Evolutionary conservation across 139 green algal species (phyloP), one percentile per base, ranked within the genome.

Genomic region (Chlamydomonas sphaeroides): DNA sequence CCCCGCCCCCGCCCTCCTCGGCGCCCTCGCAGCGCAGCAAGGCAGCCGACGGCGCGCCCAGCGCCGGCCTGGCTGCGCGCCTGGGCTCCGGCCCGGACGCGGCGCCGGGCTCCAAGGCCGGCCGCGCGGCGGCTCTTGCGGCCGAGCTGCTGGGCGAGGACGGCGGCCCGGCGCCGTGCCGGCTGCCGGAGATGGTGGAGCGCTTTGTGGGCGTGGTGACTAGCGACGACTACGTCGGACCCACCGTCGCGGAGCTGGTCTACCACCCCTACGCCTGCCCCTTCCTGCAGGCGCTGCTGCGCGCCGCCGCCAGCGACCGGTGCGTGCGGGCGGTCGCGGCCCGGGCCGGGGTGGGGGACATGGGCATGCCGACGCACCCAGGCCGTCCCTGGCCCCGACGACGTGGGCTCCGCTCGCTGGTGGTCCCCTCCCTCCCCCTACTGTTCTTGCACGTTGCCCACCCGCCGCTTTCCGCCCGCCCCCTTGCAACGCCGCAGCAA

Each of bases 231-330:
- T 91, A 86, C 48, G 85, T 78, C 0, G 82, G 71, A 0, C 61
- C 61, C 5, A 42, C 82, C 25, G 80, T 94, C 76, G 36, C 30
- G 25, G 82, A 89, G 63, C 74, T 97, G 76, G 81, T 85, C 35
- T 85, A 74, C 20, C 86, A 92, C 83, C 51, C 66, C 5, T 93
- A 93, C 79, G 86, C 78, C 35, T 82, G 89, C 15, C 91, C 93
- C 28, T 93, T 92, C 48, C 76, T 97, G 69, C 93, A 97, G 84
- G 88, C 87, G 8, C 61, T 94, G 84, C 85, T 96, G 20, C 62
- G 69, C 1, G 90, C 90, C 36, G 78, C 74, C 30, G 80, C 79
- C 25, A 65, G 56, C 32, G 68, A 92, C 63, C 68, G 53, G 79
- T 89, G 68, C 70, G 85, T 68, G n/a, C 14, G 66, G 59, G 30